Percentiles rank a stretch among this genome's conserved stretches.
Conservation (phyloP, 352 stramenopile species). For the Phytophthora sansomeana region DNA sequence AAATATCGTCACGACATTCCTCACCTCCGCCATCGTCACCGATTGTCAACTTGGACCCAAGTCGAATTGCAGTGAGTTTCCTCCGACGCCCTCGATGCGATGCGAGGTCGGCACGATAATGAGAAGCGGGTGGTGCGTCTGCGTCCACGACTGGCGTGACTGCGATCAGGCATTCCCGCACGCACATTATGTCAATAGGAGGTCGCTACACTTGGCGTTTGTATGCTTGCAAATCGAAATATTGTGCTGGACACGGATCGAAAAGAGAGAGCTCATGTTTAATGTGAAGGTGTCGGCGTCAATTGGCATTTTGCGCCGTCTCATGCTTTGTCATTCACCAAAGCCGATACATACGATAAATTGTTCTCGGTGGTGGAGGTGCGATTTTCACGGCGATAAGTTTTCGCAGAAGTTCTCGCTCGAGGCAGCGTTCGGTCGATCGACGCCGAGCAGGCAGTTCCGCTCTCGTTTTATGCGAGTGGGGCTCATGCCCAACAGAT, state of each 20-base stretch:
- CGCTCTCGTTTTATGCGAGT: conserved; percentile 20
- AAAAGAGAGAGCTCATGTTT: not conserved
- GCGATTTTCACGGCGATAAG: not conserved
- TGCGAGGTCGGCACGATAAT: conserved; percentile 21
- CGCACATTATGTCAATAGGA: not conserved
- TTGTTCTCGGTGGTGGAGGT: too few species aligned
- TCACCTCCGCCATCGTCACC: conserved; percentile 31
- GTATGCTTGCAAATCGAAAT: conserved; percentile 25
- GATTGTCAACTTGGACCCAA: not conserved
- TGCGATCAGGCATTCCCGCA: not conserved
- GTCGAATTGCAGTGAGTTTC: not conserved
- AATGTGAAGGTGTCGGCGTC: not conserved
- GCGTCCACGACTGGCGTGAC: conserved; percentile 25
- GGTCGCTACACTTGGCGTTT: conserved; percentile 21
- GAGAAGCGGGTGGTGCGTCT: conserved; percentile 26
- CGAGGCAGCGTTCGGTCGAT: not conserved
- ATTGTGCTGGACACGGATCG: conserved; percentile 6
- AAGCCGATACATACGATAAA: too few species aligned
- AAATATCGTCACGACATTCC: conserved; percentile 1
- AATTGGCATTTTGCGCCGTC: not conserved
- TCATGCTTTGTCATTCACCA: conserved; percentile 2
- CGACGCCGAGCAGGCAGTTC: conserved; percentile 16
- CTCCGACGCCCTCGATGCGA: conserved; percentile 1
- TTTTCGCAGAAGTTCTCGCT: not conserved
- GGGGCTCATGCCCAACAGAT: conserved; percentile 24